phyloP scores from a whole-genome alignment of 768 basidiomycete species.

The Myochromella boudieri region DNA sequence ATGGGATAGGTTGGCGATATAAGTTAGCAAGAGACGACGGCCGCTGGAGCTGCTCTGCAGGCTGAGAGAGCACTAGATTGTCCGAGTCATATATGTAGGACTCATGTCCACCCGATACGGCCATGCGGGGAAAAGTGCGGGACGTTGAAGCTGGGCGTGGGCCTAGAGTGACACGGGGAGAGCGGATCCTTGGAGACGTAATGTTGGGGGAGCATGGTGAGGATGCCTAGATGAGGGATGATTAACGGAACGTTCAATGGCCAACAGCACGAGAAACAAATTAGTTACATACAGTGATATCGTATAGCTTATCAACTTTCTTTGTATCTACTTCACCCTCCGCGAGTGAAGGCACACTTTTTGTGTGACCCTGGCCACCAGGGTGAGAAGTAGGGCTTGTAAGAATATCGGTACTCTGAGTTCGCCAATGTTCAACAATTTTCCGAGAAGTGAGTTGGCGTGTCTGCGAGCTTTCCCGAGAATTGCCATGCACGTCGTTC shows the following conservation, averaged over 20 bases:
- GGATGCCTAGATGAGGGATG: too few species aligned
- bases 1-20: slow-evolving; percentile 1
- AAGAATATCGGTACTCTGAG: slow-evolving; percentile 25
- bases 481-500: background rate
- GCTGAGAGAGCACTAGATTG: slow-evolving; percentile 9
- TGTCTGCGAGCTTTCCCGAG: background rate
- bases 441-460: slow-evolving; percentile 18
- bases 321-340: background rate
- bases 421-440: slow-evolving; percentile 33
- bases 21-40: slow-evolving; percentile 15
- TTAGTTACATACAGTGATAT: slow-evolving; percentile 8
- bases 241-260: too few species aligned
- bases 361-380: background rate
- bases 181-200: slow-evolving; percentile 4
- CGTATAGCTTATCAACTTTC: background rate
- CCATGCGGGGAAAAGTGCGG: slow-evolving; percentile 19
- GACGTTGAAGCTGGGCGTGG: slow-evolving; percentile 25
- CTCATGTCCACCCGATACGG: background rate
- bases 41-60: slow-evolving; percentile 14
- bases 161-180: slow-evolving; percentile 11
- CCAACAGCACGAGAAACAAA: background rate
- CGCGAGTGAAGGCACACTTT: background rate
- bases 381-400: slow-evolving; percentile 14
- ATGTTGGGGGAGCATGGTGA: too few species aligned
- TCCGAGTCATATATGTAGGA: slow-evolving; percentile 3